phyloP scores from a whole-genome alignment of 2,329 filamentous ascomycete species.

The Elsinoe necatrix region DNA sequence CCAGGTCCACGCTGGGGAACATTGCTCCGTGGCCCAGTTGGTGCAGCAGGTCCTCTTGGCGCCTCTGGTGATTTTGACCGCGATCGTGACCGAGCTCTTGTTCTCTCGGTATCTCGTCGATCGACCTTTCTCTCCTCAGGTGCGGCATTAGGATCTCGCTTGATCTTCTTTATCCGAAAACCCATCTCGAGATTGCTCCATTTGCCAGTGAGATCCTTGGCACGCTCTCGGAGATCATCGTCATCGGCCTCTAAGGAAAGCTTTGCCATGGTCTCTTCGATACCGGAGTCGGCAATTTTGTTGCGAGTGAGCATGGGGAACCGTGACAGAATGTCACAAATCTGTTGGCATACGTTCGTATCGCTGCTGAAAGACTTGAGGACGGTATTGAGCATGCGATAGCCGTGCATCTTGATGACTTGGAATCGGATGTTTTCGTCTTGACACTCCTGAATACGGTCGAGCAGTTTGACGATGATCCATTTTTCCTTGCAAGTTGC shows the following conservation, averaged over 20 bases:
- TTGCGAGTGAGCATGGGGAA: constrained; percentile 89
- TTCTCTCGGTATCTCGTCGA: constrained; percentile 45
- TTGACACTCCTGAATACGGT: constrained; percentile 76
- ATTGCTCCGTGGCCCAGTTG: constrained; percentile 44
- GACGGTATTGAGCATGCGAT: constrained; percentile 84
- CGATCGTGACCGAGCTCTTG: constrained; percentile 38
- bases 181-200: constrained; percentile 87
- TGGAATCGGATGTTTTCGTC: constrained; percentile 81
- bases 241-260: constrained; percentile 56
- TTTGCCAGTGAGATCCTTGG: constrained; percentile 63
- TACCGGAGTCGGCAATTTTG: constrained; percentile 94
- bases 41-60: constrained; percentile 32
- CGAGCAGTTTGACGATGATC: constrained; percentile 92
- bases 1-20: constrained; percentile 53
- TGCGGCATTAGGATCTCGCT: constrained; percentile 60
- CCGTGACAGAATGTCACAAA: constrained; percentile 78
- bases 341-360: constrained; percentile 78
- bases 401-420: constrained; percentile 94
- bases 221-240: constrained; percentile 63
- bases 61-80: constrained; percentile 41
- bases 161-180: constrained; percentile 88
- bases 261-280: constrained; percentile 69
- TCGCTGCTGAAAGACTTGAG: constrained; percentile 82
- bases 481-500: constrained; percentile 99
- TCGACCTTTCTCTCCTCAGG: constrained; percentile 48